A percentile compares a stretch with the other conserved stretches of the same genome.
These are phyloP conservation scores for Hymenoscyphus albidus DNA, from an alignment of 2,329 filamentous ascomycete species.

Conservation along the genomic window DNA sequence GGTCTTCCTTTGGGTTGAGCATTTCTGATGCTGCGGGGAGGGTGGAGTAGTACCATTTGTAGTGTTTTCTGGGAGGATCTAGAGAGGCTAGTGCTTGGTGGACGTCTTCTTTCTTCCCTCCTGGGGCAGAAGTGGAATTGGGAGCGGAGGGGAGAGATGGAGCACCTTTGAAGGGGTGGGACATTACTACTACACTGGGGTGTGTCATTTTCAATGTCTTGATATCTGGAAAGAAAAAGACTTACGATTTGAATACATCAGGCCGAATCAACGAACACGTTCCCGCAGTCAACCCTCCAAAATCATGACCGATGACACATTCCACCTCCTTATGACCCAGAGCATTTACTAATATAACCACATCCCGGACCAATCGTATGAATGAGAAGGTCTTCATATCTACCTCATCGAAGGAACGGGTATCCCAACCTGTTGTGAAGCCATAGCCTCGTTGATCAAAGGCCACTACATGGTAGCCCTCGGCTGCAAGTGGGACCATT, in stretches of 20 bases:
- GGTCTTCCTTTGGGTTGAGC: constrained; percentile 46
- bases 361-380: constrained; percentile 57
- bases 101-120: constrained; percentile 41
- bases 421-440: constrained; percentile 59
- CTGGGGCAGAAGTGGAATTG: constrained; percentile 14
- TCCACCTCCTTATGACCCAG: constrained; percentile 55
- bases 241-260: constrained; percentile 57
- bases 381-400: constrained; percentile 55
- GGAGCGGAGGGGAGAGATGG: constrained; percentile 42
- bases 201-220: background rate
- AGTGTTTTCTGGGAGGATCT: constrained; percentile 60
- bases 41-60: constrained; percentile 63
- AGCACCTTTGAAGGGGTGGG: constrained; percentile 58
- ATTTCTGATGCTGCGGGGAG: constrained; percentile 45
- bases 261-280: constrained; percentile 59
- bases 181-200: constrained; percentile 53
- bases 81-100: constrained; percentile 52
- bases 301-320: constrained; percentile 64
- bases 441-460: constrained; percentile 67
- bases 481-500: constrained; percentile 52
- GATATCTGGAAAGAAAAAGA: background rate
- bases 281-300: constrained; percentile 58
- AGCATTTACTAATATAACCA: constrained; percentile 56
- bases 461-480: constrained; percentile 63
- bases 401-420: constrained; percentile 45